Base-by-base conservation (phyloP, 768 basidiomycete genomes). In the Suillus cothurnatus region DNA sequence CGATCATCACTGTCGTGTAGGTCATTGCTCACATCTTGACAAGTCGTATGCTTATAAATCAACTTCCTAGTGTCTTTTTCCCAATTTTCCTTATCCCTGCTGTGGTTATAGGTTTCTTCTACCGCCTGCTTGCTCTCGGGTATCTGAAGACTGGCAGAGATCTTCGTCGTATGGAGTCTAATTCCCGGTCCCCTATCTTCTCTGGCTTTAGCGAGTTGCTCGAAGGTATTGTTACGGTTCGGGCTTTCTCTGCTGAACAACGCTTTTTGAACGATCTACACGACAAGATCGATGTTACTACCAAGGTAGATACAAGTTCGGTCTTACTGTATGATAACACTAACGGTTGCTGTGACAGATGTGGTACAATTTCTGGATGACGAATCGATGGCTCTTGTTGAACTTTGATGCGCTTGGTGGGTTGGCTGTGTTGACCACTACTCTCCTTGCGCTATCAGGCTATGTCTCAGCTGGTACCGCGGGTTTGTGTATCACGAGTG, bases 311-410 rank as follows among this genome's bases (percentile, higher is more conserved):
- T 62, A 14, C 57, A 38, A 41, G 15, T 8, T n/a, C 2, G 6
- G 14, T 26, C 6, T 61, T 61, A 9, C 28, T 12, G 32, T 62
- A 32, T 3, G 5, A 12, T 12, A 12, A 5, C 14, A 17, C 34
- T 63, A 14, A 56, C 36, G 12, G 11, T 41, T 38, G 3, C 19
- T 9, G 26, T 64, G 36, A 34, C 52, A 88, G 88, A 91, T 92
- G 90, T 92, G 89, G 90, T 92, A 93, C 72, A 84, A 80, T 17
- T 91, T 91, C 76, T 94, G 94, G 94, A 94, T 95, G 93, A 89
- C 87, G 11, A 94, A 93, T 69, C 81, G 94, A 59, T 94, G 91
- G 93, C 81, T 97, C 3, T 78, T 95, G 41, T 76, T 96, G 63
- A 88, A 92, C 67, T 96, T 94, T 72, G 95, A 97, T 74, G 69